Percentiles rank a stretch among this genome's conserved stretches.
Conservation (phyloP, 805 yeast species). For the Nakazawaea peltata region DNA sequence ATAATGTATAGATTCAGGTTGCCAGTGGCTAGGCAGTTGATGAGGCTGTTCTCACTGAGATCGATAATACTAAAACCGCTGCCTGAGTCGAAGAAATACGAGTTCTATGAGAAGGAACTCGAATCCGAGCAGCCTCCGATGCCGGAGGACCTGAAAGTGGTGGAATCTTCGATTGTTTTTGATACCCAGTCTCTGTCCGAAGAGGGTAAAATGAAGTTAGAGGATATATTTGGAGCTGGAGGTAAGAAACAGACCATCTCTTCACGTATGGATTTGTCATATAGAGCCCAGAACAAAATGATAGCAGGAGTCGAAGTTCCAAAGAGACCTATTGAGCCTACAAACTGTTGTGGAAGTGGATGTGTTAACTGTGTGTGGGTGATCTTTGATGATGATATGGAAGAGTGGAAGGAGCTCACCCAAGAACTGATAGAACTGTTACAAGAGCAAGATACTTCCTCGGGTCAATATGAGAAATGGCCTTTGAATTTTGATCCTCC, state of each 20-base stretch:
- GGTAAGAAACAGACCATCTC: conserved; percentile 22
- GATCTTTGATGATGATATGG: conserved; percentile 76
- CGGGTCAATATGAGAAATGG: conserved; percentile 42
- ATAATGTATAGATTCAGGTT: too few relatives aligned
- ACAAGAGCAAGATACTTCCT: conserved; percentile 27
- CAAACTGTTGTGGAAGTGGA: conserved; percentile 96
- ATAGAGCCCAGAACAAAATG: conserved; percentile 21
- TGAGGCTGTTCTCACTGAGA: too few relatives aligned
- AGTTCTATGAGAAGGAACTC: conserved; percentile 7
- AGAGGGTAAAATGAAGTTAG: conserved; percentile 1
- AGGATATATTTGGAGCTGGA: conserved; percentile 9
- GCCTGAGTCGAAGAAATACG: too few relatives aligned
- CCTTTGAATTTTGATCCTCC: conserved; percentile 60
- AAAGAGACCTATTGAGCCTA: conserved; percentile 81
- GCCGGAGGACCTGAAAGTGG: conserved; percentile 1
- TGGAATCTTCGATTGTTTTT: conserved; percentile 4
- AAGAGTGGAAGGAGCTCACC: conserved; percentile 66
- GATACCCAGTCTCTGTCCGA: not conserved
- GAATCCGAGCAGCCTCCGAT: conserved; percentile 7
- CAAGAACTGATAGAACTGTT: conserved; percentile 44
- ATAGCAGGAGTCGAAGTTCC: conserved; percentile 74
- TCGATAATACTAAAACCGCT: too few relatives aligned
- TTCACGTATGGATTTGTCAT: conserved; percentile 27
- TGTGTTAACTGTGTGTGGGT: conserved; percentile 98
- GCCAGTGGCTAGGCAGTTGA: too few relatives aligned